A percentile compares a stretch with the other conserved stretches of the same genome.
Evolutionary conservation across 805 yeast genomes (phyloP).

Genomic region (Cyberlindnera suaveolens): DNA sequence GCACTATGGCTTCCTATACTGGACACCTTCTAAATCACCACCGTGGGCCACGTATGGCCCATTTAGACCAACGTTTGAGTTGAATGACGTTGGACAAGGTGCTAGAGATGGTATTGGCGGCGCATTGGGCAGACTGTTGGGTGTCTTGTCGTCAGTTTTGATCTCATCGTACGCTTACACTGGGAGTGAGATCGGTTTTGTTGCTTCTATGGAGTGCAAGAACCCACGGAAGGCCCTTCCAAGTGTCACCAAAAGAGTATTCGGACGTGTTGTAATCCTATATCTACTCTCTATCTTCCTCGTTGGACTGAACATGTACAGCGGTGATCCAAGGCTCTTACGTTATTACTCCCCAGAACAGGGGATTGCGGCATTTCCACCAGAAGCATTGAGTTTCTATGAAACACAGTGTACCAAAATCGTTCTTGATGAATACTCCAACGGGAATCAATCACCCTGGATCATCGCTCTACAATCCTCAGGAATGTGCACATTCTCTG

Average conservation of each 20-base stretch:
- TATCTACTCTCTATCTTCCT: constrained; percentile 63
- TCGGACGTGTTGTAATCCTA: constrained; percentile 61
- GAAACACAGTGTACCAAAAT: constrained; percentile 6
- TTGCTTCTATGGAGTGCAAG: constrained; percentile 82
- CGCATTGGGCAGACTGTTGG: constrained; percentile 50
- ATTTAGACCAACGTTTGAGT: constrained; percentile 67
- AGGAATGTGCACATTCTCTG: constrained; percentile 42
- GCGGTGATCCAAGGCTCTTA: constrained; percentile 70
- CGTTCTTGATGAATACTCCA: constrained; percentile 3
- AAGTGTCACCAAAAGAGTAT: constrained; percentile 67
- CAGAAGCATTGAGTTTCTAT: background rate
- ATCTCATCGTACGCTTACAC: constrained; percentile 71
- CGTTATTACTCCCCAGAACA: constrained; percentile 35
- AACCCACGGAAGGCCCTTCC: constrained; percentile 76
- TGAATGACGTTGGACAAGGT: constrained; percentile 54
- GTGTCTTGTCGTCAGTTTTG: constrained; percentile 53
- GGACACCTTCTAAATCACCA: constrained; percentile 53
- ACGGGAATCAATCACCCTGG: constrained; percentile 50
- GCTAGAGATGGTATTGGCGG: constrained; percentile 55
- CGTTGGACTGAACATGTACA: constrained; percentile 65
- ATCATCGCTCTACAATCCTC: constrained; percentile 50
- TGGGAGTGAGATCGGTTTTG: constrained; percentile 77
- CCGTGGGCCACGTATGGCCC: constrained; percentile 52
- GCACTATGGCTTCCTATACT: constrained; percentile 60
- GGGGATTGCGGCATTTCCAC: constrained; percentile 5